Evolutionary conservation across 805 yeast species (phyloP), one percentile per base, ranked within the genome.

Genomic region (Lachancea sp.): DNA sequence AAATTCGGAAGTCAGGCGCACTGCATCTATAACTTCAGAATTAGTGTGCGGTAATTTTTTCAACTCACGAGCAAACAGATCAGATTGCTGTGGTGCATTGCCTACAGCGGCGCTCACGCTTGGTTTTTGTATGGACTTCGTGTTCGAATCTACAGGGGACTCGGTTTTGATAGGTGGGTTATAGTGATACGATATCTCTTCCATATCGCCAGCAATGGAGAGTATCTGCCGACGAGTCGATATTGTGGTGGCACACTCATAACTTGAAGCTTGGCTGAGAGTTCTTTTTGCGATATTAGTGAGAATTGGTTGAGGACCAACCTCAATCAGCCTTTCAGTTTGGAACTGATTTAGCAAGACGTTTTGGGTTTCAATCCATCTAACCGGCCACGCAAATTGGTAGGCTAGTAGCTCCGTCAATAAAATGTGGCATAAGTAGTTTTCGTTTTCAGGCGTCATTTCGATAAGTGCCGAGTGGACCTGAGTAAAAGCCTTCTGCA

Each of bases 361-460:
- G 69, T 87, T 95, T 67, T 87, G 96, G 51, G 95, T 87, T 63
- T 87, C 95, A 62, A 87, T 87, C 95, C 95, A 87, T 71, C 95
- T 77, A 48, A 87, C 95, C 33, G 95, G 95, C 48, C 95, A 86
- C 27, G 95, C 95, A 66, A 87, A 87, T 67, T 87, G 95, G 69
- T 84, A 87, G 44, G 95, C 95, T 65, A 87, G 76, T 55, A 87
- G 78, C 71, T 87, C 95, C 18, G 91, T 83, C 60, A 87, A 74
- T 51, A 87, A 75, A 51, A 82, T 79, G 63, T 86, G 95, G 48
- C 95, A 86, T 51, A 87, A 78, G 61, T 87, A 91, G 68, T 85
- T 93, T 70, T 84, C 85, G 49, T 83, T 76, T 73, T 87, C 95
- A 52, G 95, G 89, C 66, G 80, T 81, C 93, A 84, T 85, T 45